Evolutionary conservation across 2,329 filamentous ascomycete species (phyloP).

Genomic region (Colletotrichum eleusines): DNA sequence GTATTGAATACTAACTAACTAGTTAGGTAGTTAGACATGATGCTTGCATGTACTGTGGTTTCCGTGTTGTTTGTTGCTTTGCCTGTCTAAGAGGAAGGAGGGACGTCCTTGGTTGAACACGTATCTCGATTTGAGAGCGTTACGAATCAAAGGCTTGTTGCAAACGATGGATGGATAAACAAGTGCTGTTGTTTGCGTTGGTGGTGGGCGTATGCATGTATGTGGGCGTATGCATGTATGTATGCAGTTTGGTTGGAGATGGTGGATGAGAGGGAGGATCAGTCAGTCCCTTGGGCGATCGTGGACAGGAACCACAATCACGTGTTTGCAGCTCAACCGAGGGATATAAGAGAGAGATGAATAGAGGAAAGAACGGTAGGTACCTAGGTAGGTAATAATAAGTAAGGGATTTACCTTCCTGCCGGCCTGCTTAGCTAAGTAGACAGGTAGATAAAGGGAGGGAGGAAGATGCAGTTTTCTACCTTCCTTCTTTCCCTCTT

Average conservation of each 20-base stretch:
- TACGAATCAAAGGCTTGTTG: not conserved
- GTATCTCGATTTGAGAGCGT: not conserved
- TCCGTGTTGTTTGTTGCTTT: not conserved
- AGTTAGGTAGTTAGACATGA: too few species aligned
- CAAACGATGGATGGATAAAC: not conserved
- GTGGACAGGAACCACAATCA: not conserved
- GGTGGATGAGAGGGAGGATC: too few species aligned
- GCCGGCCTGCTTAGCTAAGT: too few species aligned
- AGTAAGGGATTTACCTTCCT: too few species aligned
- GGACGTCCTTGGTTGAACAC: too few species aligned
- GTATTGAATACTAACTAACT: not conserved
- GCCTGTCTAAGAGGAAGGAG: too few species aligned
- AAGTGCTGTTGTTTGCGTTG: not conserved
- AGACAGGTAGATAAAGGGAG: too few species aligned
- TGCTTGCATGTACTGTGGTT: too few species aligned
- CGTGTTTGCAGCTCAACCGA: not conserved
- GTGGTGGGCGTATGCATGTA: not conserved
- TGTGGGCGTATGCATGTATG: too few species aligned
- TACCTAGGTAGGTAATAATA: too few species aligned
- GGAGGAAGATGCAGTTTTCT: not conserved
- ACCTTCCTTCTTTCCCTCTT: too few species aligned
- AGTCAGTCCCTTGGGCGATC: not conserved
- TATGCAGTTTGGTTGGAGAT: not conserved
- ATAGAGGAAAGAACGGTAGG: not conserved
- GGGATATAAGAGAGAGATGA: accelerated